Evolutionary conservation across 2,329 filamentous ascomycete species (phyloP).

Genomic region (Xylaria sp.): DNA sequence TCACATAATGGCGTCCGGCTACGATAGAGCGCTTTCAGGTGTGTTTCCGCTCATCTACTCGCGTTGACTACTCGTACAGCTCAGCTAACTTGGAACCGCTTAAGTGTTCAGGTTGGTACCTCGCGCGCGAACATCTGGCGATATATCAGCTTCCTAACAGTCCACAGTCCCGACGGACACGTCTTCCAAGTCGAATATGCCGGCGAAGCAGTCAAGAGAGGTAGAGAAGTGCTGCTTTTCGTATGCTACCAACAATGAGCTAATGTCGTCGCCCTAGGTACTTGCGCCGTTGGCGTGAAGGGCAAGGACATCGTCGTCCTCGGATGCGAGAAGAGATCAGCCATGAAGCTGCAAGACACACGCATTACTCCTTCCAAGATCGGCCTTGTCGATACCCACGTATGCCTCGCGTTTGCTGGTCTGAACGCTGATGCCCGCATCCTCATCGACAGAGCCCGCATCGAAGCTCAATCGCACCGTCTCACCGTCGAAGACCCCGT

Average conservation of each 20-base stretch:
- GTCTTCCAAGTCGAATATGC: slow-evolving; percentile 99
- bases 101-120: slow-evolving; percentile 74
- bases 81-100: slow-evolving; percentile 39
- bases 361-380: slow-evolving; percentile 99
- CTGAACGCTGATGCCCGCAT: slow-evolving; percentile 97
- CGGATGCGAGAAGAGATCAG: slow-evolving; percentile 96
- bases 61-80: slow-evolving; percentile 13
- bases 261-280: slow-evolving; percentile 52
- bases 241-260: slow-evolving; percentile 7
- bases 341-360: slow-evolving; percentile 99
- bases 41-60: slow-evolving; percentile 40
- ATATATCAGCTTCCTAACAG: slow-evolving; percentile 39
- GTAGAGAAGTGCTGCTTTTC: slow-evolving; percentile 42
- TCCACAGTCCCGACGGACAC: slow-evolving; percentile 86
- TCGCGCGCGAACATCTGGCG: slow-evolving; percentile 5
- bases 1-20: slow-evolving; percentile 75
- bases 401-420: slow-evolving; percentile 93
- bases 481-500: slow-evolving; percentile 96
- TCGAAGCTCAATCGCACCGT: slow-evolving; percentile 96
- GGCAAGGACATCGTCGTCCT: slow-evolving; percentile 90
- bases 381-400: slow-evolving; percentile 89
- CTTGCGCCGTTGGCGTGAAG: slow-evolving; percentile 96
- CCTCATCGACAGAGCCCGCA: slow-evolving; percentile 92
- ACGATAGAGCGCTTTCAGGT: slow-evolving; percentile 99
- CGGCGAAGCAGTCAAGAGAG: slow-evolving; percentile 96